Conservation (phyloP, 345 rosid genomes). For the Corymbia maculata region DNA sequence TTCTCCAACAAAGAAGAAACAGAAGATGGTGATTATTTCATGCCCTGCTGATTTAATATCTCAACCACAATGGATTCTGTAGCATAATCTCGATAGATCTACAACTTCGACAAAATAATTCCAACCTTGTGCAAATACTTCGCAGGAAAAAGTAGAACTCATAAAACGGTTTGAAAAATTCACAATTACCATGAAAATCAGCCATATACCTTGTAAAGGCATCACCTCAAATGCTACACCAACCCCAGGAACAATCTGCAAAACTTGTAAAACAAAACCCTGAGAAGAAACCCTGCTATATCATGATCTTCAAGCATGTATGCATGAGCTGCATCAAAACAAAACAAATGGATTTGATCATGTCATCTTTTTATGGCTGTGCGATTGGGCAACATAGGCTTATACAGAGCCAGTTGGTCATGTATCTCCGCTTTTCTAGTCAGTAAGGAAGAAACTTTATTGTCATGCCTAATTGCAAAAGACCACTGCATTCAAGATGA, state of each 20-base stretch:
- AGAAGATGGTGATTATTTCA: not conserved
- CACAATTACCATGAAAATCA: not conserved
- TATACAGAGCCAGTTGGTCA: not conserved
- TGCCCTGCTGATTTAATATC: not conserved
- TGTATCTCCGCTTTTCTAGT: not conserved
- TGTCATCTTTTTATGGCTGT: not conserved
- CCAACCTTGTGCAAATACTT: not conserved
- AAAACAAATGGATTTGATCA: not conserved
- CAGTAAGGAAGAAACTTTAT: not conserved
- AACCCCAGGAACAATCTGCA: not conserved
- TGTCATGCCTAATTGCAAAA: not conserved
- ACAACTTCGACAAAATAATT: not conserved
- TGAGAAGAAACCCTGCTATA: not conserved
- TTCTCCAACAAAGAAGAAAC: not conserved
- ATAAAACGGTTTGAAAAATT: not conserved
- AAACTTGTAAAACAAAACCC: not conserved
- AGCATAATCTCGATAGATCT: not conserved
- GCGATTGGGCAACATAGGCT: not conserved
- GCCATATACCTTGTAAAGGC: not conserved
- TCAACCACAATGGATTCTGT: not conserved
- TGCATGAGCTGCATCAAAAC: not conserved
- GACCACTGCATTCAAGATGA: not conserved
- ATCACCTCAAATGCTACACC: not conserved
- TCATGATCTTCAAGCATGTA: not conserved
- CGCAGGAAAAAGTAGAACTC: not conserved